These are phyloP conservation scores for Calonectria henricotiae DNA, from an alignment of 2,329 filamentous ascomycete genomes.

Conservation along the genomic window DNA sequence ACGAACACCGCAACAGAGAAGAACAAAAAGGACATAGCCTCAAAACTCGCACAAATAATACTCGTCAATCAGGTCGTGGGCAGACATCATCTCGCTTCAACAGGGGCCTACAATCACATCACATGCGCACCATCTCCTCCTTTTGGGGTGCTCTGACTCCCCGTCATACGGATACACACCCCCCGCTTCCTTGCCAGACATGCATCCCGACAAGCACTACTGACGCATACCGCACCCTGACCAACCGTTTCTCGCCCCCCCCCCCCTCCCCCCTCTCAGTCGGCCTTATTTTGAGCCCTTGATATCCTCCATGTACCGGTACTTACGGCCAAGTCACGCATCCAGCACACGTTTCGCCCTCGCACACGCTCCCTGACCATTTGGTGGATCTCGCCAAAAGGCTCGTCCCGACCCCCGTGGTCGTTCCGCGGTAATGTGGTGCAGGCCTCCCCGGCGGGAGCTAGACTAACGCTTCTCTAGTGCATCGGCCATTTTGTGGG, in stretches of 20 bases:
- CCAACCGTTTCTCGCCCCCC: slow-evolving; percentile 26
- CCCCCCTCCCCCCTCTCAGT: background rate
- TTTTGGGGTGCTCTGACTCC: slow-evolving; percentile 21
- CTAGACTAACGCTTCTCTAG: slow-evolving; percentile 25
- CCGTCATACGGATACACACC: slow-evolving; percentile 9
- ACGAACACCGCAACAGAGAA: background rate
- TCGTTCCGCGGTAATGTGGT: slow-evolving; percentile 21
- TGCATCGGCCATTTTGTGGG: slow-evolving; percentile 29
- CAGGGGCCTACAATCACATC: slow-evolving; percentile 34
- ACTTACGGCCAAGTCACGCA: slow-evolving; percentile 28
- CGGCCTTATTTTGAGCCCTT: slow-evolving; percentile 19
- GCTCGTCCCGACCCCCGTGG: slow-evolving; percentile 37
- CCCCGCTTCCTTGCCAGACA: slow-evolving; percentile 35
- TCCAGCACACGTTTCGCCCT: slow-evolving; percentile 19
- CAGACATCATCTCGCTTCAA: slow-evolving; percentile 28
- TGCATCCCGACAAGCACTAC: slow-evolving; percentile 35
- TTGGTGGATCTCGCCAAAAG: slow-evolving; percentile 30
- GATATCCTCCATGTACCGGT: slow-evolving; percentile 39
- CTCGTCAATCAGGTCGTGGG: slow-evolving; percentile 23
- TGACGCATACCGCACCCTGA: slow-evolving; percentile 33
- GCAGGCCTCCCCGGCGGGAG: slow-evolving; percentile 32
- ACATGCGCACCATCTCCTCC: slow-evolving; percentile 36
- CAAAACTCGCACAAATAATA: slow-evolving; percentile 5
- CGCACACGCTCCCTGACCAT: slow-evolving; percentile 17
- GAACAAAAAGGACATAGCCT: background rate